Base-by-base conservation (phyloP, 1,284 basidiomycete genomes). In the Trametes versicolor region DNA sequence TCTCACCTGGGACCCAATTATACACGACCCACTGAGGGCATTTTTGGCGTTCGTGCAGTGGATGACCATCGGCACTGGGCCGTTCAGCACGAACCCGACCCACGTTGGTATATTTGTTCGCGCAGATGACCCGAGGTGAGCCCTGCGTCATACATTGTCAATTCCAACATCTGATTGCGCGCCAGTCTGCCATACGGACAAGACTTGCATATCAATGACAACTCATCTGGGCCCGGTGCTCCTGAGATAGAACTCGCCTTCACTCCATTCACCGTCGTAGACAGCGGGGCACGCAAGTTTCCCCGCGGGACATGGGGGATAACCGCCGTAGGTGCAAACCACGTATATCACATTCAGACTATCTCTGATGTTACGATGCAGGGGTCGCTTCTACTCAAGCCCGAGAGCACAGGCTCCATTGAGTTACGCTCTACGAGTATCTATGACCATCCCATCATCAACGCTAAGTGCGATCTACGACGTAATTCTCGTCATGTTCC, bases 371-470 rank as follows among this genome's bases (percentile, higher is more conserved):
- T n/a, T n/a, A n/a, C n/a, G n/a, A 5, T 43, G 77, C 48, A 78
- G 77, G 71, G 70, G 29, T 63, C 73, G 0, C 65, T 78, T 0
- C 58, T 70, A 0, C 51, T 78, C 32, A 70, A 73, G 25, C 76
- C 78, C 2, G 56, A 66, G 15, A 78, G 75, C 52, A 61, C 67
- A 7, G 83, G 83, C 0, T 72, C 70, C 0, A 73, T 85, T 37
- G 76, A 71, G 5, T 69, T 84, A 36, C 70, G 71, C 49, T 77
- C 76, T 4, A 66, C 67, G 2, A 77, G 76, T 51, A 73, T 77
- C 0, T 79, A 73, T 54, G 81, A 82, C 47, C 67, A 77, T 5
- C 81, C 83, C 0, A 43, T 77, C 9, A 82, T 85, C 64, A 77
- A 83, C 65, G 79, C 80, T 23, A 77, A 80, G 75, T 77, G 70